Conservation (phyloP, 768 basidiomycete genomes). For the Suillus decipiens region DNA sequence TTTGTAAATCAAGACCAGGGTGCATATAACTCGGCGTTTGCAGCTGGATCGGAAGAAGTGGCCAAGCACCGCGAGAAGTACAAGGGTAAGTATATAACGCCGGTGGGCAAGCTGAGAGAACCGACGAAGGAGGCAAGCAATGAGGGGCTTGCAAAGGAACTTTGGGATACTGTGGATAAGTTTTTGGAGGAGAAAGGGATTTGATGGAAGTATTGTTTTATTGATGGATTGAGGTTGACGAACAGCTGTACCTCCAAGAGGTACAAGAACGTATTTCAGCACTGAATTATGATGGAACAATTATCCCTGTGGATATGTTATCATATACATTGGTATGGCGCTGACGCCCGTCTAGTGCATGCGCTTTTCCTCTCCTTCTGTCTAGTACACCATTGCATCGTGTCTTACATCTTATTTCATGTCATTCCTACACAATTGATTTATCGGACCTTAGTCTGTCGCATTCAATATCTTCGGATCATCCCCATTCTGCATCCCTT, state of each 20-base stretch:
- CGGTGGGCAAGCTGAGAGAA: slow-evolving; percentile 20
- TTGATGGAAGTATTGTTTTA: slow-evolving; percentile 2
- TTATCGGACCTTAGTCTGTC: neutral
- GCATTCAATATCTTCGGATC: too few species aligned
- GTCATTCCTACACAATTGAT: neutral
- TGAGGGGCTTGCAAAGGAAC: slow-evolving; percentile 29
- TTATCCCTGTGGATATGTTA: neutral
- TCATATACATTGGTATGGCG: neutral
- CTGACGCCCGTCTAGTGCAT: neutral
- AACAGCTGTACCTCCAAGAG: neutral
- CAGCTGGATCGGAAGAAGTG: slow-evolving; percentile 32
- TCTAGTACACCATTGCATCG: neutral
- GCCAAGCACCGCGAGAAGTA: slow-evolving; percentile 24
- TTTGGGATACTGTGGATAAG: slow-evolving; percentile 30
- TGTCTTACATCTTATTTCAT: neutral
- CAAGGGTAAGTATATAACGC: slow-evolving; percentile 33
- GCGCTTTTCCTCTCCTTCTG: neutral
- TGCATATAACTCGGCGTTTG: slow-evolving; percentile 28
- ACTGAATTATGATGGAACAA: neutral
- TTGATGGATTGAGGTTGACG: neutral
- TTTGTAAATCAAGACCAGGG: slow-evolving; percentile 25
- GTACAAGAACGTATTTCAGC: neutral
- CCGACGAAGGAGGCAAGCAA: slow-evolving; percentile 17
- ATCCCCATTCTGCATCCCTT: too few species aligned
- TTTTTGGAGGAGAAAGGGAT: slow-evolving; percentile 26